Evolutionary conservation across 2,329 filamentous ascomycete genomes (phyloP).

Genomic region (Trichoderma brevicompactum): DNA sequence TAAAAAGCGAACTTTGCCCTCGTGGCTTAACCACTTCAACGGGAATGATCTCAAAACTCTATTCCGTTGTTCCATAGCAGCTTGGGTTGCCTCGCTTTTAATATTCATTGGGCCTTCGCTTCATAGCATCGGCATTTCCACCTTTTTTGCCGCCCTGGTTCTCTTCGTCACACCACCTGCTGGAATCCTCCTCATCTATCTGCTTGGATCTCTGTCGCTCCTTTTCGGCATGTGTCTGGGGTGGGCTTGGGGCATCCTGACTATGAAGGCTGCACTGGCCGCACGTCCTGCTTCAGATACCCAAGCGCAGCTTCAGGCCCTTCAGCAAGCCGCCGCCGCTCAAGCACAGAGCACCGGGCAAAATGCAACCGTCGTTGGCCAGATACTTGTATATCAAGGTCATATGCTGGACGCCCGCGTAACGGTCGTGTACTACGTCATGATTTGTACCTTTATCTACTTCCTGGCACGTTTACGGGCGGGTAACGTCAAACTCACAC

Average conservation of each 20-base stretch:
- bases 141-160: constrained; percentile 50
- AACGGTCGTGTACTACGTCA: constrained; percentile 43
- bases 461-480: constrained; percentile 48
- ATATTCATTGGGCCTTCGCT: constrained; percentile 53
- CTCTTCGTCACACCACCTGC: constrained; percentile 52
- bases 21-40: constrained; percentile 53
- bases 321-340: constrained; percentile 45
- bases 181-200: constrained; percentile 51
- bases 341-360: constrained; percentile 39
- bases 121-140: constrained; percentile 46
- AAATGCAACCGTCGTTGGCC: constrained; percentile 37
- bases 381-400: constrained; percentile 48
- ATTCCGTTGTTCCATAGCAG: constrained; percentile 51
- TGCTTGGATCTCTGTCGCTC: constrained; percentile 49
- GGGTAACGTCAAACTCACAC: constrained; percentile 50
- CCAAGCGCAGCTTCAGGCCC: constrained; percentile 39
- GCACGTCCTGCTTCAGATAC: constrained; percentile 47
- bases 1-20: constrained; percentile 32
- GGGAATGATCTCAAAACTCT: constrained; percentile 51
- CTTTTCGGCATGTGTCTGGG: constrained; percentile 52
- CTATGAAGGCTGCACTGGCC: constrained; percentile 53
- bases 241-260: constrained; percentile 55
- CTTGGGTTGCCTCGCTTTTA: constrained; percentile 51
- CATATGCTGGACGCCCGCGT: constrained; percentile 54
- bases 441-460: constrained; percentile 53